phyloP scores from a whole-genome alignment of 139 green algal genomes.

The Diplosphaera chodatii region DNA sequence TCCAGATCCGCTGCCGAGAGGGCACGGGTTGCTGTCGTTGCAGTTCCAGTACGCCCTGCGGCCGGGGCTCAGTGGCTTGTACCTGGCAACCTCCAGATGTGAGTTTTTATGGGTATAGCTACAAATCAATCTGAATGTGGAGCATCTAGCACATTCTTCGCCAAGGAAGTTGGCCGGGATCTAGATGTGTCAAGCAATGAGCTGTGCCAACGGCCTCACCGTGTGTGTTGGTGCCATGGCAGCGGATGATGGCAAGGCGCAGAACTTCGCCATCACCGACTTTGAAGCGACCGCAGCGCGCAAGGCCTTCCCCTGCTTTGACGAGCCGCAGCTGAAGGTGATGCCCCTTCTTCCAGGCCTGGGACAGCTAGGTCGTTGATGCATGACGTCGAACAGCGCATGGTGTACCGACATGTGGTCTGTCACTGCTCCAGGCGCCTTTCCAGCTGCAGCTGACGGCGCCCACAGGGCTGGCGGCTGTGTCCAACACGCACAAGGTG shows the following conservation, averaged over 20 bases:
- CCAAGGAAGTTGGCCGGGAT: too few relatives aligned
- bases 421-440: conserved; percentile 63
- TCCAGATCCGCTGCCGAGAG: neutral
- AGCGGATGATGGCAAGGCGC: conserved; percentile 10
- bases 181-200: too few relatives aligned
- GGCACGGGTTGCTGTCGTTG: conserved; percentile 12
- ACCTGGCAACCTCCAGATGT: conserved; percentile 43
- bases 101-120: too few relatives aligned
- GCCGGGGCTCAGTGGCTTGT: conserved; percentile 55
- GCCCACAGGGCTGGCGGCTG: conserved; percentile 25
- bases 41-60: conserved; percentile 51
- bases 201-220: too few relatives aligned
- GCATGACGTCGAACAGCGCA: too few relatives aligned
- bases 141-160: too few relatives aligned
- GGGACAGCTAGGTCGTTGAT: too few relatives aligned
- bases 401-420: too few relatives aligned
- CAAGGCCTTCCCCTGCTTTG: conserved; percentile 87
- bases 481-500: conserved; percentile 71
- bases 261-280: conserved; percentile 63
- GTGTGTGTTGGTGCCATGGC: too few relatives aligned
- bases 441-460: conserved; percentile 42
- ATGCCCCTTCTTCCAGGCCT: too few relatives aligned
- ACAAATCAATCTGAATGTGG: too few relatives aligned
- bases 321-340: conserved; percentile 87
- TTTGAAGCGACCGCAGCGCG: conserved; percentile 71